A percentile compares a stretch with the other conserved stretches of the same genome.
Evolutionary conservation across 257 asterid genomes (phyloP).

Genomic region (Perilla frutescens): DNA sequence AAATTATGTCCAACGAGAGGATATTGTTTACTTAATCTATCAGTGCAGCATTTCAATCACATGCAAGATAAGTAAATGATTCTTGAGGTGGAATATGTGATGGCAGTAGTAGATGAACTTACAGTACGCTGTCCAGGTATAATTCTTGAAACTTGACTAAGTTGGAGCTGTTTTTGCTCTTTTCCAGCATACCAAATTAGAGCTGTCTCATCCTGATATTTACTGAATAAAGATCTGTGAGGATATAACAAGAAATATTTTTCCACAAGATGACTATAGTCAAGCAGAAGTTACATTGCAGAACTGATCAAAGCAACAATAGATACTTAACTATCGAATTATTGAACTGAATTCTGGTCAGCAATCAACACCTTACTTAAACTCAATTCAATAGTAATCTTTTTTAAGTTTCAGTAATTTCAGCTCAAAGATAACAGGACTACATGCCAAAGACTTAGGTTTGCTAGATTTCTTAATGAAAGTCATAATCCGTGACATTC

Average conservation of each 20-base stretch:
- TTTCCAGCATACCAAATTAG: conserved; percentile 68
- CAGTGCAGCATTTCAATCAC: not conserved
- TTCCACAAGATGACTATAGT: conserved; percentile 22
- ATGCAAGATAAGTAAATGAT: conserved; percentile 6
- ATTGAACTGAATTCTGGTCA: not conserved
- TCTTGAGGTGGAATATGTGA: conserved; percentile 8
- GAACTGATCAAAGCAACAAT: conserved; percentile 10
- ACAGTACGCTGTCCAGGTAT: conserved; percentile 87
- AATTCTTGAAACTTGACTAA: conserved; percentile 68
- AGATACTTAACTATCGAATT: not conserved
- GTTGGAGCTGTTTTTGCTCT: conserved; percentile 62
- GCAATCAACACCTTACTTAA: conserved; percentile 12
- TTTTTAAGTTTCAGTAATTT: not conserved
- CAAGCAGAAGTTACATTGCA: not conserved
- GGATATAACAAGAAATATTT: not conserved
- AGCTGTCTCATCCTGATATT: conserved; percentile 66
- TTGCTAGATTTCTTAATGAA: conserved; percentile 6
- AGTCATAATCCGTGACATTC: not conserved
- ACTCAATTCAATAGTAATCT: not conserved
- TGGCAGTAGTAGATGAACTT: conserved; percentile 43
- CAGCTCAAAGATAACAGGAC: conserved; percentile 18
- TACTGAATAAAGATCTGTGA: conserved; percentile 16
- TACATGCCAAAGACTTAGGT: conserved; percentile 18
- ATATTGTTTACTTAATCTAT: not conserved
- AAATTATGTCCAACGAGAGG: not conserved